phyloP scores from a whole-genome alignment of 768 basidiomycete species.

The Collybia nuda region DNA sequence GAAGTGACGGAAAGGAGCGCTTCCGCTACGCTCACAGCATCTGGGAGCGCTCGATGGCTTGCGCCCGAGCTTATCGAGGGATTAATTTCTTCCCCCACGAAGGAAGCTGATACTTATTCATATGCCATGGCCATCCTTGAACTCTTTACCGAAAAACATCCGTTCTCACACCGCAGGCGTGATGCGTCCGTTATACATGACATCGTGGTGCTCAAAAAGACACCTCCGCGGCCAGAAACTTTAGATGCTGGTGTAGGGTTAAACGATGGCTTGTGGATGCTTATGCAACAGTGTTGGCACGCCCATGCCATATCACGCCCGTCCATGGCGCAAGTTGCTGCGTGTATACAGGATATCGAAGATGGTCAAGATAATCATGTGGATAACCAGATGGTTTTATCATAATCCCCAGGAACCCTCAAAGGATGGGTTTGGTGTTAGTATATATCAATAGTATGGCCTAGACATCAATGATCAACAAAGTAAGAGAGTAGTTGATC shows the following conservation, averaged over 20 bases:
- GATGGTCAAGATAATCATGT: too few species aligned
- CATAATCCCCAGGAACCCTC: too few species aligned
- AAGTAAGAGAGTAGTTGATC: too few species aligned
- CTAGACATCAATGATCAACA: too few species aligned
- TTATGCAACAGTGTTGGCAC: conserved; percentile 49
- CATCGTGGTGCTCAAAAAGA: conserved; percentile 33
- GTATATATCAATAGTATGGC: too few species aligned
- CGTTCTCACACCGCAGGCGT: conserved; percentile 48
- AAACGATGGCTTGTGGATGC: conserved; percentile 46
- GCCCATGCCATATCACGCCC: conserved; percentile 36
- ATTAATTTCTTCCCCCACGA: conserved; percentile 39
- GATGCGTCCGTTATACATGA: conserved; percentile 51
- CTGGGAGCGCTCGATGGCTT: conserved; percentile 55
- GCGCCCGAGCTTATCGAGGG: conserved; percentile 59
- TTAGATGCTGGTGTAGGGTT: conserved; percentile 33
- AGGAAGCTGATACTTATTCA: conserved; percentile 53
- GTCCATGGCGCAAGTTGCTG: conserved; percentile 35
- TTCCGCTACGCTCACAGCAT: conserved; percentile 46
- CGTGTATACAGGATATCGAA: conserved; percentile 20
- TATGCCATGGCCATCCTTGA: conserved; percentile 64
- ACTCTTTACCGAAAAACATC: conserved; percentile 50
- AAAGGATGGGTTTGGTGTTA: too few species aligned
- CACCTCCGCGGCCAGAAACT: conserved; percentile 43
- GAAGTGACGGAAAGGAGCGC: conserved; percentile 52
- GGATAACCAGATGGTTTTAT: too few species aligned